Conservation (phyloP, 257 asterid species). For the Solanum appendiculatum region DNA sequence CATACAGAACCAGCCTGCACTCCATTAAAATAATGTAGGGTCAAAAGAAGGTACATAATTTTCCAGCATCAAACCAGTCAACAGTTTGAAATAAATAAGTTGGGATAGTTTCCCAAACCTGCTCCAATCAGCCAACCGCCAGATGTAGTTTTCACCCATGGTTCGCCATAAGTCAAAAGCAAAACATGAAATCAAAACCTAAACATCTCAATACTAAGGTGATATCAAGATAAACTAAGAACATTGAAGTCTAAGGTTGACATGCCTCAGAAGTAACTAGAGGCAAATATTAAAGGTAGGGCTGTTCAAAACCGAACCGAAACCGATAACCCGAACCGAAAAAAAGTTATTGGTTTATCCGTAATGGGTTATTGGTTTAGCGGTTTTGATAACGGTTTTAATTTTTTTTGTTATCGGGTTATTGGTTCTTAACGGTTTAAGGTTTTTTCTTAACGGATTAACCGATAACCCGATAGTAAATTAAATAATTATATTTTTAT, state of each 20-base stretch:
- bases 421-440: too few species aligned
- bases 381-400: too few species aligned
- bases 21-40: neutral
- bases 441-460: too few species aligned
- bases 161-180: neutral
- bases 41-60: neutral
- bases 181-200: neutral
- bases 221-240: neutral
- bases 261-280: neutral
- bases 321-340: too few species aligned
- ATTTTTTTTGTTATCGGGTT: too few species aligned
- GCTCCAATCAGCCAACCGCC: neutral
- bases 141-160: neutral
- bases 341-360: too few species aligned
- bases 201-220: neutral
- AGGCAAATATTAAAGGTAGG: neutral
- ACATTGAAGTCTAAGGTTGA: neutral
- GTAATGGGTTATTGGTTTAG: too few species aligned
- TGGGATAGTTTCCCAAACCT: neutral
- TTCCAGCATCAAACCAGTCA: neutral
- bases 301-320: too few species aligned
- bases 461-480: too few species aligned
- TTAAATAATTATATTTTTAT: too few species aligned
- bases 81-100: neutral
- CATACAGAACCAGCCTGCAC: neutral